Evolutionary conservation across 2,329 filamentous ascomycete species (phyloP).

Genomic region (Sporothrix inflata): DNA sequence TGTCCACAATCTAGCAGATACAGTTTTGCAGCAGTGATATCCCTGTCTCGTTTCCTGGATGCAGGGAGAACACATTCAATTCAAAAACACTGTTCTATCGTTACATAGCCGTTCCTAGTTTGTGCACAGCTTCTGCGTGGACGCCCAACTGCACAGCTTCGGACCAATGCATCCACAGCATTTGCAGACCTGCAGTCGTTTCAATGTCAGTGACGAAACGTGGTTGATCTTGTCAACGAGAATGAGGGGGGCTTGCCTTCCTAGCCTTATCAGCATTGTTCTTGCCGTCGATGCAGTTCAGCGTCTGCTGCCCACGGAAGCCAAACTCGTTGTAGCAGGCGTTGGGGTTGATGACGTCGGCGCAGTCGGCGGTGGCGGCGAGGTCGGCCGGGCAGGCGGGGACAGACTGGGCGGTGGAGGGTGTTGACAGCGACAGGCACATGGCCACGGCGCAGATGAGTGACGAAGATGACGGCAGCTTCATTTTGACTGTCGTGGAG

Average conservation of each 20-base stretch:
- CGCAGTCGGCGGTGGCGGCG: conserved; percentile 44
- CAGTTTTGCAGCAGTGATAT: too few species aligned
- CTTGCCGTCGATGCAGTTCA: conserved; percentile 44
- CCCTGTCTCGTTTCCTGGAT: too few species aligned
- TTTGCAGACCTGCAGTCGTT: conserved; percentile 42
- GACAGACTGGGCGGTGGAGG: conserved; percentile 37
- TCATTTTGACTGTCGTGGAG: not conserved
- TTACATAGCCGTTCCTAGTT: not conserved
- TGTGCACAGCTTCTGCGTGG: conserved; percentile 31
- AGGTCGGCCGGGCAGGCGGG: conserved; percentile 43
- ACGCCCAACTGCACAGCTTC: conserved; percentile 45
- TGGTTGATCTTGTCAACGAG: not conserved
- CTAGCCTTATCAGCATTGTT: conserved; percentile 40
- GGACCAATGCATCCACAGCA: conserved; percentile 45
- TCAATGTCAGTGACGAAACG: not conserved
- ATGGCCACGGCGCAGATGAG: conserved; percentile 34
- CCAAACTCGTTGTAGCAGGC: conserved; percentile 48
- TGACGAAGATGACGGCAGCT: not conserved
- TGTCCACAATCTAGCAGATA: too few species aligned
- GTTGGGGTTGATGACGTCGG: conserved; percentile 46
- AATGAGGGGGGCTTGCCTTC: conserved; percentile 38
- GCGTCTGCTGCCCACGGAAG: conserved; percentile 41
- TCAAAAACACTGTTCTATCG: too few species aligned
- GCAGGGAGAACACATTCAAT: too few species aligned
- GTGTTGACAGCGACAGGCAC: conserved; percentile 30